Conservation (phyloP, 768 basidiomycete genomes). For the Serendipita sp. region DNA sequence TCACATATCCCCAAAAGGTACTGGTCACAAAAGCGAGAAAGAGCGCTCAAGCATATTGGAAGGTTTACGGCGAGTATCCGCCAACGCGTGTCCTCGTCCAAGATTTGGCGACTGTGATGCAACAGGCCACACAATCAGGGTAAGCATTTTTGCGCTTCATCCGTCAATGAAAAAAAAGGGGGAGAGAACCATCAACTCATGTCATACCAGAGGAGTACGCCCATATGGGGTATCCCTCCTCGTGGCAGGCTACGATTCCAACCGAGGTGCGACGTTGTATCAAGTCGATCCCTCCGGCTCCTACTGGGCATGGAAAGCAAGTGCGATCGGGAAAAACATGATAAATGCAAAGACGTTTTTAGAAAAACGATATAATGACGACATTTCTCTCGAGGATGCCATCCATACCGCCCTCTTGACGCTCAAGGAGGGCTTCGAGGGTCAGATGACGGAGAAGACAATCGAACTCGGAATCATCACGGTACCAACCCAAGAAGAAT, state of each 20-base stretch:
- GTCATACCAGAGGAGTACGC: conserved; percentile 68
- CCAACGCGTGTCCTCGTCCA: conserved; percentile 91
- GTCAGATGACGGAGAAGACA: conserved; percentile 99
- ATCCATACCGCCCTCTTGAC: conserved; percentile 97
- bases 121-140: conserved; percentile 98
- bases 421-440: conserved; percentile 97
- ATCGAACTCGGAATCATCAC: conserved; percentile 97
- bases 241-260: conserved; percentile 90
- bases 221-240: conserved; percentile 97
- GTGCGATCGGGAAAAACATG: conserved; percentile 99
- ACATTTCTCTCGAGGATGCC: conserved; percentile 95
- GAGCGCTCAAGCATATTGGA: conserved; percentile 98
- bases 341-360: conserved; percentile 98
- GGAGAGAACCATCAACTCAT: conserved; percentile 7
- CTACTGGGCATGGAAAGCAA: conserved; percentile 99
- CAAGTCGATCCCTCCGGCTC: conserved; percentile 98
- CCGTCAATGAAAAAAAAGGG: no score
- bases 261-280: conserved; percentile 91
- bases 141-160: conserved; percentile 24
- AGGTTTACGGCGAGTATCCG: conserved; percentile 96
- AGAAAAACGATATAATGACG: conserved; percentile 99
- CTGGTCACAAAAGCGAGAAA: conserved; percentile 89
- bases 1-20: conserved; percentile 21
- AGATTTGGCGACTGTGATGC: conserved; percentile 96
- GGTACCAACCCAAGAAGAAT: conserved; percentile 50